phyloP scores from a whole-genome alignment of 1,139 yeast genomes.

The Geotrichum cucujoidarum region DNA sequence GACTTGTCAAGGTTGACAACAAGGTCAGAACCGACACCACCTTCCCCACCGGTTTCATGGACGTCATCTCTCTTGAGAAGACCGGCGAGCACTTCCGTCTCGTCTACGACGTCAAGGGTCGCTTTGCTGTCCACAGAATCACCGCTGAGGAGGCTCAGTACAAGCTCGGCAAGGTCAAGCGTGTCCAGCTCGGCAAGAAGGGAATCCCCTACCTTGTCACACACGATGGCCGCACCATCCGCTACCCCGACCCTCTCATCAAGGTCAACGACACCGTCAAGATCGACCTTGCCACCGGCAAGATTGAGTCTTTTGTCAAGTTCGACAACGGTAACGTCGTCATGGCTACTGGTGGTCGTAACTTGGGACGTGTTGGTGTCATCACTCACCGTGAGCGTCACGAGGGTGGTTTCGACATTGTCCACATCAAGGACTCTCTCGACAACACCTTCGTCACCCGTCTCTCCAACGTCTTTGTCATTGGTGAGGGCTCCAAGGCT shows the following conservation, averaged over 20 bases:
- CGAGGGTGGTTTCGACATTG: conserved; percentile 99
- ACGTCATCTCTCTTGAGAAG: conserved; percentile 92
- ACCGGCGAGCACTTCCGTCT: conserved; percentile 99
- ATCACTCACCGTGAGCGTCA: conserved; percentile 98
- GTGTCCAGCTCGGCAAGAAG: conserved; percentile 96
- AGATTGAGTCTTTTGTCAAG: conserved; percentile 85
- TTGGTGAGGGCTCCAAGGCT: conserved; percentile 98
- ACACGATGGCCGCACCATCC: conserved; percentile 98
- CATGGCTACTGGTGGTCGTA: conserved; percentile 99
- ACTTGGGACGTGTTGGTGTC: conserved; percentile 99
- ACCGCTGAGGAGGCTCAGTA: conserved; percentile 96
- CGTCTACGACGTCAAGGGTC: conserved; percentile 96
- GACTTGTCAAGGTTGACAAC: conserved; percentile 98
- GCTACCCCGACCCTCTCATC: conserved; percentile 98
- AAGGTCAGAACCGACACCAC: conserved; percentile 98
- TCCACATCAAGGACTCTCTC: conserved; percentile 94
- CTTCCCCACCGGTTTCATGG: conserved; percentile 99
- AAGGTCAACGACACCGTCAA: conserved; percentile 96
- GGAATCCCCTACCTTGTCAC: conserved; percentile 97
- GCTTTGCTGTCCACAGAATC: conserved; percentile 98
- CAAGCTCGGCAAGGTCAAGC: conserved; percentile 97
- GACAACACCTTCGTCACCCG: conserved; percentile 99
- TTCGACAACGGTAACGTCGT: conserved; percentile 94
- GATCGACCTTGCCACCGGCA: conserved; percentile 93
- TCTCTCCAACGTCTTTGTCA: conserved; percentile 91